These are phyloP conservation scores for Hortaea werneckii DNA, from an alignment of 2,329 filamentous ascomycete genomes.

Conservation along the genomic window DNA sequence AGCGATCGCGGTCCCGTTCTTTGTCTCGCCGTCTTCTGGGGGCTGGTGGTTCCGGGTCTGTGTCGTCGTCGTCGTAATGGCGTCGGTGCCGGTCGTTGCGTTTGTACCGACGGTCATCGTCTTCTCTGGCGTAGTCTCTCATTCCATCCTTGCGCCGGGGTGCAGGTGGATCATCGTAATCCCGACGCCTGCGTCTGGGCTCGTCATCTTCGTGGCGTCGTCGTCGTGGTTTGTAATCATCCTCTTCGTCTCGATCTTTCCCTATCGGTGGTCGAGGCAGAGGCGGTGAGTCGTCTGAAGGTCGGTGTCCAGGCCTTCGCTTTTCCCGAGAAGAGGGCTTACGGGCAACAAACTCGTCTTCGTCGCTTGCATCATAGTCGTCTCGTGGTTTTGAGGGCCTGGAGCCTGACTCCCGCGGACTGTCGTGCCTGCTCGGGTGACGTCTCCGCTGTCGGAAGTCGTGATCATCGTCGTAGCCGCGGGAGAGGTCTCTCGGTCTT, in stretches of 20 bases:
- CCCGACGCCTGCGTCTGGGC: background rate
- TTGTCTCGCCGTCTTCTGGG: slow-evolving; percentile 1
- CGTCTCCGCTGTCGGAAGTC: background rate
- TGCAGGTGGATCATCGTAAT: slow-evolving; percentile 2
- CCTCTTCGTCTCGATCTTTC: slow-evolving; percentile 3
- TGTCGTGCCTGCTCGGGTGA: slow-evolving; percentile 1
- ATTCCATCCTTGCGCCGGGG: slow-evolving; percentile 1
- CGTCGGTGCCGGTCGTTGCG: background rate
- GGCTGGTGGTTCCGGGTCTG: slow-evolving; percentile 1
- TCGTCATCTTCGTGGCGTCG: slow-evolving; percentile 1
- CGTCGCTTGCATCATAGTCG: slow-evolving; percentile 21
- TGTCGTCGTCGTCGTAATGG: slow-evolving; percentile 7
- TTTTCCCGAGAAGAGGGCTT: background rate
- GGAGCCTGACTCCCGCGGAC: background rate
- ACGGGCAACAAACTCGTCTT: slow-evolving; percentile 15
- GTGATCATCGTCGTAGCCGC: slow-evolving; percentile 10
- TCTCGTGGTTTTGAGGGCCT: slow-evolving; percentile 7
- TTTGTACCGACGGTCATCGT: slow-evolving; percentile 1
- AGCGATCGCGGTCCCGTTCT: slow-evolving; percentile 2
- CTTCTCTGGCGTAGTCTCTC: slow-evolving; percentile 8
- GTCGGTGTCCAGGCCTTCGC: background rate
- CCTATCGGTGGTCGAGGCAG: slow-evolving; percentile 11
- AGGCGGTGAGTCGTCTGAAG: slow-evolving; percentile 2
- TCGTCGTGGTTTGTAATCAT: background rate
- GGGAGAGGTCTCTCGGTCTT: slow-evolving; percentile 1